Base-by-base conservation (phyloP, 208 protist species). In the Wallacemonas sp. region DNA sequence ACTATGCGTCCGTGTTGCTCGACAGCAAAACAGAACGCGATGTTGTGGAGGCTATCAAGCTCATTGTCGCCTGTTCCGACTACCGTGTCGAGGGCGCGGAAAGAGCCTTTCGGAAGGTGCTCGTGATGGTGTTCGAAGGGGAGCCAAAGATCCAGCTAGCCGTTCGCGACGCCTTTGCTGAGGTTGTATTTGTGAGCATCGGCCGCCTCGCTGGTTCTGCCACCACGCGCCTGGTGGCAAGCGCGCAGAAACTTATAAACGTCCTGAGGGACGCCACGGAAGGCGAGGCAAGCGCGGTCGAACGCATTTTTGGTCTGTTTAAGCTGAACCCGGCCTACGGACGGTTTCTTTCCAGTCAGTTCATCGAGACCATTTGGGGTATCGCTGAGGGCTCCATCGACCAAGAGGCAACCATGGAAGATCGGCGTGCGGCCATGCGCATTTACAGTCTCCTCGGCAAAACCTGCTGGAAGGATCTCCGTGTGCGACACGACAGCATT, bases 131-230 rank as follows among this genome's bases (percentile, higher is more conserved):
- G 29, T 96, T 92, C 63, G 80, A 93, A 63, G 85, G 83, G 13
- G 91, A 96, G 68, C 59, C 90, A 27, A 93, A 94, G 62, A 92
- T 96, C 57, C 87, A 94, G 71, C 78, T 81, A n/a, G 84, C 91
- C 19, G 91, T 96, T 32, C 83, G 91, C 21, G 91, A 96, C 63
- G 91, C 91, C 0, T 94, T 96, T 76, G 66, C 76, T 2, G 87
- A 93, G 69, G 83, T 96, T 24, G 65, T 96, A 42, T 96, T 96
- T 65, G 76, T 67, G 48, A 70, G 83, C 6, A 90, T 94, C 52
- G 73, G 66, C 32, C 79, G 81, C 57, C 65, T 79, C 21, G 75
- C 82, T n/a, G 65, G 68, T 41, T 92, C 85, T 3, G 45, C 76
- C 2, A 61, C 79, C 8, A 84, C 82, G 29, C 70, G 83, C 19